A percentile compares a stretch with the other conserved stretches of the same genome.
Evolutionary conservation across 2,329 filamentous ascomycete species (phyloP).

Genomic region (Pyrenophora teres): DNA sequence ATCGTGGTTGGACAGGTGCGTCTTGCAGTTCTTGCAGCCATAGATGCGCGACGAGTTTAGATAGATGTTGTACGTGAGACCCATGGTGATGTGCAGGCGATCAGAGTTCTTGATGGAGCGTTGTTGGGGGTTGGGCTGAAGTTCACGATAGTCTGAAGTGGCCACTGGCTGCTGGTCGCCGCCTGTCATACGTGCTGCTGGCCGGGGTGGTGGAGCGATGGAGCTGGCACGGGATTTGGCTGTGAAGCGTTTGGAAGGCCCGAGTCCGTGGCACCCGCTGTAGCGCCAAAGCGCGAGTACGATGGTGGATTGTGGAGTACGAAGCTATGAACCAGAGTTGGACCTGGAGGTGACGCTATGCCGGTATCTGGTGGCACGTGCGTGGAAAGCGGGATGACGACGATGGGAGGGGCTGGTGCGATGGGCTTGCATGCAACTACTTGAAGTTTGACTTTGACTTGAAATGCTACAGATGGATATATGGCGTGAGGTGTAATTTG

Average conservation of each 20-base stretch:
- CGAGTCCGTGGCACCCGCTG: slow-evolving; percentile 7
- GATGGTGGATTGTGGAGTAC: slow-evolving; percentile 10
- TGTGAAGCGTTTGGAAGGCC: neutral
- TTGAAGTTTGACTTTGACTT: neutral
- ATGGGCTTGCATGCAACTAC: neutral
- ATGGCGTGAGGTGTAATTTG: too few relatives aligned
- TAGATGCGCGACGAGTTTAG: slow-evolving; percentile 86
- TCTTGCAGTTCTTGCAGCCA: slow-evolving; percentile 90
- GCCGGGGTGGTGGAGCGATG: neutral
- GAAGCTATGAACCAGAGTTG: slow-evolving; percentile 10
- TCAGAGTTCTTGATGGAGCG: slow-evolving; percentile 6
- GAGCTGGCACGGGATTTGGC: slow-evolving; percentile 4
- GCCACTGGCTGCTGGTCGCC: slow-evolving; percentile 13
- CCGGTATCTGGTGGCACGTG: slow-evolving; percentile 24
- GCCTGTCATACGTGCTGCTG: slow-evolving; percentile 18
- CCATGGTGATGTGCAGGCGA: slow-evolving; percentile 62
- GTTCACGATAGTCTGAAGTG: slow-evolving; percentile 12
- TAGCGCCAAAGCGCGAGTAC: slow-evolving; percentile 16
- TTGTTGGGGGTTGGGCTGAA: slow-evolving; percentile 8
- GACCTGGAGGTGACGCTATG: slow-evolving; percentile 18
- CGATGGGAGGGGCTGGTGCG: neutral
- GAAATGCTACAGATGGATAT: neutral
- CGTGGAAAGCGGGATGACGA: slow-evolving; percentile 18
- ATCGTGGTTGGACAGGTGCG: slow-evolving; percentile 91
- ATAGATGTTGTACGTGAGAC: slow-evolving; percentile 89